Base-by-base conservation (phyloP, 805 yeast genomes). In the Saccharomycopsis fermentans region DNA sequence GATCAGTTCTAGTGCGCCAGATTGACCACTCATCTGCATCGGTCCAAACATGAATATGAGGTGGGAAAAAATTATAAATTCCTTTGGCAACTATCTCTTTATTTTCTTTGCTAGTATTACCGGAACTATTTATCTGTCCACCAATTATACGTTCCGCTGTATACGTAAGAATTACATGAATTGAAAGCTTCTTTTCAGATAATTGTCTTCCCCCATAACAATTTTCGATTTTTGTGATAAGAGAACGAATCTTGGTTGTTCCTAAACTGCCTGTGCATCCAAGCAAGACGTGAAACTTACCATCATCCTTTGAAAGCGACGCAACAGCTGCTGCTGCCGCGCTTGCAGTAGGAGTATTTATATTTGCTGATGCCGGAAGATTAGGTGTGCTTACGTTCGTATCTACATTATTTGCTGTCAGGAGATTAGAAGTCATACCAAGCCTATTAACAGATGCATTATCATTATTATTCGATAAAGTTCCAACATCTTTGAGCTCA, bases 21-120 rank as follows among this genome's bases (percentile, higher is more conserved):
- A 85, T 82, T 36, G 74, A 74, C 99, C 99, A 92, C 72, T 92
- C 98, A 69, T 94, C 99, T 59, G 81, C 79, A 68, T 94, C 97
- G 67, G 91, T 79, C 98, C 98, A 92, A 17, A 91, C 81, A 61
- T 84, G 84, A 26, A 90, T 89, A 65, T 84, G 84, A 17, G 85
- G 77, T 24, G 90, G 80, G 35, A 74, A 70, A 43, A 43, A 43
- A 37, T 37, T 37, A 37, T 37, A 6, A 5, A 37, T n/a, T 1
- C 27, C 16, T 16, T 43, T 43, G 26, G 24, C 29, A 8, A 26
- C 8, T 6, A 12, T 43, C 8, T 43, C 50, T 16, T 43, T 43
- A 66, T 77, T 83, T 70, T 67, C 81, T 71, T 73, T 82, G 71
- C 71, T 73, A 43, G 29, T 6, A 43, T 9, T 43, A 9, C 29